A percentile compares a stretch with the other conserved stretches of the same genome.
Conservation (phyloP, 2,329 filamentous ascomycete genomes). For the Dothistroma pini region DNA sequence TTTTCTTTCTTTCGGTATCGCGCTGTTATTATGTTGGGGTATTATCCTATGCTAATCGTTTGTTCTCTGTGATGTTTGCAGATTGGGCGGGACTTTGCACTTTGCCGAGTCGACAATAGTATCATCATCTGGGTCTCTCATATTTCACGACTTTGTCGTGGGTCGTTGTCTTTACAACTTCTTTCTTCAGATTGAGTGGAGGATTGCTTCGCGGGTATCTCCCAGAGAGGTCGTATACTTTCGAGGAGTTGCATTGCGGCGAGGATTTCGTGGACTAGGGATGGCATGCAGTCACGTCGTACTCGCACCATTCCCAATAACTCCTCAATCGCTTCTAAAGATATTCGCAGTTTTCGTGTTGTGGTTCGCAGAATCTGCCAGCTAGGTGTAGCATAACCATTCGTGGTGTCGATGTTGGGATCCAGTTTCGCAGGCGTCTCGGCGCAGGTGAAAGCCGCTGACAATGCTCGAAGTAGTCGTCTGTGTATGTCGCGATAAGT, state of each 20-base stretch:
- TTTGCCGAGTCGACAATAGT: constrained; percentile 2
- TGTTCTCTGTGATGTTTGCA: neutral
- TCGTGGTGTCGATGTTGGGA: neutral
- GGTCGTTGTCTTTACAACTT: neutral
- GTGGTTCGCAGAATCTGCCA: constrained; percentile 20
- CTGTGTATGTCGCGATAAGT: constrained; percentile 9
- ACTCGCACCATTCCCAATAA: constrained; percentile 14
- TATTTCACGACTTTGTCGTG: neutral
- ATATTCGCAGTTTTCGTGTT: constrained; percentile 19
- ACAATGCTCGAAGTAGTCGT: constrained; percentile 14
- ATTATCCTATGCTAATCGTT: neutral
- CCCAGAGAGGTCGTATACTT: constrained; percentile 11
- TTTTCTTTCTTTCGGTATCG: neutral
- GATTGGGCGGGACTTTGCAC: constrained; percentile 28
- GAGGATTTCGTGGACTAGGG: constrained; percentile 19
- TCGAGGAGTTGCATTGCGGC: constrained; percentile 18
- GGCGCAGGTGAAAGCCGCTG: constrained; percentile 12
- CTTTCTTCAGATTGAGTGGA: neutral
- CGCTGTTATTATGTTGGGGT: constrained; percentile 3
- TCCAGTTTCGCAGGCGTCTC: constrained; percentile 8
- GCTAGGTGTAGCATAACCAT: constrained; percentile 2
- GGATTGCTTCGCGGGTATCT: neutral
- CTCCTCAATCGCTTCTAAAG: constrained; percentile 20
- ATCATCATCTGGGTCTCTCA: neutral
- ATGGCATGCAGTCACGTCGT: constrained; percentile 15